Evolutionary conservation across 2,329 filamentous ascomycete genomes (phyloP).

Genomic region (Pestalotiopsis sp.): DNA sequence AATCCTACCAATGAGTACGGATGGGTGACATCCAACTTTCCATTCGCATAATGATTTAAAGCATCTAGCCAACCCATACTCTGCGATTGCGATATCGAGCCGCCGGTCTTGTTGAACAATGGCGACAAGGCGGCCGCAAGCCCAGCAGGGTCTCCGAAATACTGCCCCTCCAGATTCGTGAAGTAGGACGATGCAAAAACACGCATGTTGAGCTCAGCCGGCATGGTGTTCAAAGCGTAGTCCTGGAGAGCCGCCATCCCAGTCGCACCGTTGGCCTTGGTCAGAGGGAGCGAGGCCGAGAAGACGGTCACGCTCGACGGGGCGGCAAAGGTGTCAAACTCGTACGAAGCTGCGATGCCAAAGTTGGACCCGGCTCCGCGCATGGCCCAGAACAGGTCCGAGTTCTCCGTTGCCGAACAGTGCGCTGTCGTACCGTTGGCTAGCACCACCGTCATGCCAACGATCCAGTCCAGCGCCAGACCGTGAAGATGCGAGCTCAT

Average conservation of each 20-base stretch:
- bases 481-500: conserved; percentile 45
- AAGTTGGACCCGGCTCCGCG: conserved; percentile 35
- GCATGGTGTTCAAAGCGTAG: conserved; percentile 34
- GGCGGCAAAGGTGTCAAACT: conserved; percentile 32
- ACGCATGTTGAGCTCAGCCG: conserved; percentile 44
- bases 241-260: conserved; percentile 52
- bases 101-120: conserved; percentile 35
- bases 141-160: conserved; percentile 37
- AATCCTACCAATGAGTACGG: conserved; percentile 31
- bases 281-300: conserved; percentile 28
- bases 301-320: conserved; percentile 33
- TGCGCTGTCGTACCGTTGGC: conserved; percentile 33
- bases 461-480: conserved; percentile 46
- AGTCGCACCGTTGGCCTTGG: conserved; percentile 25
- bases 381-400: conserved; percentile 36
- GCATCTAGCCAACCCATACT: conserved; percentile 32
- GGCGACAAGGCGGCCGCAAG: conserved; percentile 35
- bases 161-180: conserved; percentile 40
- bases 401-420: conserved; percentile 30
- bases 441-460: conserved; percentile 32
- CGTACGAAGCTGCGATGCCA: conserved; percentile 31
- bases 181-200: conserved; percentile 37
- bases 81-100: conserved; percentile 33
- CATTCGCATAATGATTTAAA: conserved; percentile 33
- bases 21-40: conserved; percentile 30